Evolutionary conservation across 2,329 filamentous ascomycete species (phyloP).

Genomic region (Plenodomus biglobosus): DNA sequence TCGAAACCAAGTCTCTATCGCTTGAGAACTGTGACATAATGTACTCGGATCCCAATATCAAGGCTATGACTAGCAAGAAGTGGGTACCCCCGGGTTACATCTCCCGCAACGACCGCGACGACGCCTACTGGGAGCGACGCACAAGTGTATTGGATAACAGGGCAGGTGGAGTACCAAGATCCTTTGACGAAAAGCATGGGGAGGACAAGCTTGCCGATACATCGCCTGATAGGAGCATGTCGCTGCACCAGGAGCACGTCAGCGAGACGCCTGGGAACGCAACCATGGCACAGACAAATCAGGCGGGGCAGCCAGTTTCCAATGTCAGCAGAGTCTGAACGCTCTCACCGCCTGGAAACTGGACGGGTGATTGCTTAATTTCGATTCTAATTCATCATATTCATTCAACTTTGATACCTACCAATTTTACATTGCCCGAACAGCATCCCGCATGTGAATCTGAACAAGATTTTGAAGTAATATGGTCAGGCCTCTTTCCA

Average conservation of each 20-base stretch:
- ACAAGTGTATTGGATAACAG: constrained; percentile 20
- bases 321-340: no score
- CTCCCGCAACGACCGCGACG: constrained; percentile 32
- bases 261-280: no score
- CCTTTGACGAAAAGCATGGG: constrained; percentile 20
- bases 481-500: no score
- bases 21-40: constrained; percentile 42
- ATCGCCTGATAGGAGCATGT: constrained; percentile 24
- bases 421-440: no score
- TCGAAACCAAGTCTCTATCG: constrained; percentile 38
- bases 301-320: no score
- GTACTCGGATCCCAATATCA: constrained; percentile 35
- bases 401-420: no score
- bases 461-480: no score
- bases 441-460: no score
- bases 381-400: no score
- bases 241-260: constrained; percentile 24
- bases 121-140: constrained; percentile 30
- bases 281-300: no score
- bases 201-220: constrained; percentile 20
- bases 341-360: no score
- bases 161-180: constrained; percentile 8
- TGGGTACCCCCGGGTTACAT: constrained; percentile 40
- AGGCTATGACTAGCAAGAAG: constrained; percentile 34
- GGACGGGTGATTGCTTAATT: no score